A percentile compares a stretch with the other conserved stretches of the same genome.
phyloP scores from a whole-genome alignment of 2,329 filamentous ascomycete species.

The Piedraia hortae region DNA sequence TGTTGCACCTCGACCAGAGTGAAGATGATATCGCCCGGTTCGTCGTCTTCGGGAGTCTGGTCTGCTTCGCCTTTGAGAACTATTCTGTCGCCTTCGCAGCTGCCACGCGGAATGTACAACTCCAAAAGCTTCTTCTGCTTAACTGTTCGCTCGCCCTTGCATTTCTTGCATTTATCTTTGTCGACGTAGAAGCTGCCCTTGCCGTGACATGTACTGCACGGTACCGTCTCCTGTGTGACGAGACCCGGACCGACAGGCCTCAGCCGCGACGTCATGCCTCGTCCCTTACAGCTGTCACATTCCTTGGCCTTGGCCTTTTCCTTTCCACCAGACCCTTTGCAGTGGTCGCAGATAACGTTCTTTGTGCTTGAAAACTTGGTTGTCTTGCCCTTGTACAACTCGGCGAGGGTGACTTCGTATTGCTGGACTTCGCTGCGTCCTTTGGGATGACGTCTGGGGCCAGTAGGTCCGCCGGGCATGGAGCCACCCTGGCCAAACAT shows the following conservation, averaged over 20 bases:
- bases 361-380: slow-evolving; percentile 92
- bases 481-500: slow-evolving; percentile 43
- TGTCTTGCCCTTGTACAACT: slow-evolving; percentile 95
- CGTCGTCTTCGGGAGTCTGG: slow-evolving; percentile 66
- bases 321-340: slow-evolving; percentile 74
- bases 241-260: slow-evolving; percentile 67
- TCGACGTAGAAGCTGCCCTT: slow-evolving; percentile 73
- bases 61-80: slow-evolving; percentile 82
- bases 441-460: slow-evolving; percentile 19
- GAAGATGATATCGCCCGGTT: slow-evolving; percentile 82
- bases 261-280: slow-evolving; percentile 46
- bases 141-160: slow-evolving; percentile 70
- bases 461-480: slow-evolving; percentile 16
- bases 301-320: slow-evolving; percentile 63
- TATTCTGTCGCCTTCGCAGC: slow-evolving; percentile 57
- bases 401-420: slow-evolving; percentile 75
- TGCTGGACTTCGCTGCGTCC: slow-evolving; percentile 68
- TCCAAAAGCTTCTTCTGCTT: slow-evolving; percentile 85
- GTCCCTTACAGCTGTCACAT: slow-evolving; percentile 63
- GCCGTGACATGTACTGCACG: slow-evolving; percentile 62
- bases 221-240: slow-evolving; percentile 50
- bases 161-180: slow-evolving; percentile 97
- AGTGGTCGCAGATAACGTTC: slow-evolving; percentile 64
- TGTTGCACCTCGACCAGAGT: slow-evolving; percentile 59
- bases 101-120: slow-evolving; percentile 79